A percentile compares a stretch with the other conserved stretches of the same genome.
phyloP scores from a whole-genome alignment of 352 stramenopile genomes.

The Phytopythium boreale region DNA sequence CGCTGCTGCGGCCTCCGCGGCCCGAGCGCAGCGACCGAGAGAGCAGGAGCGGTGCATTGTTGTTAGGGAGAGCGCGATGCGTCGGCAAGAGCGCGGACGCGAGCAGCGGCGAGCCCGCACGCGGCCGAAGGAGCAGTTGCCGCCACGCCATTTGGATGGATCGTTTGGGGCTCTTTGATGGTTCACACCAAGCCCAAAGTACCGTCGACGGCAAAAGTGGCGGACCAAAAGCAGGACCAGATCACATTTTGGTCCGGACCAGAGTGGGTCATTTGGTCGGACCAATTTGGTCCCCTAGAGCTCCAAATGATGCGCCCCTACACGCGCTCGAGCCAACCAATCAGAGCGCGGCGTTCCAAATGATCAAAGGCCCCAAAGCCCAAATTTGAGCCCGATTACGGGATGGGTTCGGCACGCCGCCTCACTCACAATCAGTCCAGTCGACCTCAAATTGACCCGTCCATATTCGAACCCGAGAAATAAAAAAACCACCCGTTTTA shows the following conservation, averaged over 20 bases:
- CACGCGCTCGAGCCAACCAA: not conserved
- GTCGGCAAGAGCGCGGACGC: not conserved
- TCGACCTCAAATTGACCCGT: too few relatives aligned
- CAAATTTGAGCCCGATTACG: too few relatives aligned
- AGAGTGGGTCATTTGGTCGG: too few relatives aligned
- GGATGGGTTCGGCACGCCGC: too few relatives aligned
- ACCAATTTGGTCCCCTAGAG: not conserved
- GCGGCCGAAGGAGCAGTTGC: not conserved
- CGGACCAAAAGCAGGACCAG: too few relatives aligned
- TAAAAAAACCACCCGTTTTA: not conserved
- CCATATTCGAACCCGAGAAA: too few relatives aligned
- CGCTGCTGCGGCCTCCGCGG: conserved; percentile 17
- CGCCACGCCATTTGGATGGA: not conserved
- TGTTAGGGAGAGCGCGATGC: not conserved
- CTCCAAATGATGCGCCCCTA: not conserved
- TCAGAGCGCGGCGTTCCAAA: not conserved
- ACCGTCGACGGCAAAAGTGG: too few relatives aligned
- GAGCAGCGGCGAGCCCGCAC: not conserved
- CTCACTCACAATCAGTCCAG: too few relatives aligned
- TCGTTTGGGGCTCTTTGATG: not conserved
- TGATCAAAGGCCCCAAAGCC: too few relatives aligned
- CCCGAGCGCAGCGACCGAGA: conserved; percentile 25
- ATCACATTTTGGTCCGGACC: too few relatives aligned
- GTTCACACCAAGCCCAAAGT: too few relatives aligned
- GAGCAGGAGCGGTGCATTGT: not conserved